Evolutionary conservation across 2,329 filamentous ascomycete species (phyloP).

Genomic region (Fusarium equiseti): DNA sequence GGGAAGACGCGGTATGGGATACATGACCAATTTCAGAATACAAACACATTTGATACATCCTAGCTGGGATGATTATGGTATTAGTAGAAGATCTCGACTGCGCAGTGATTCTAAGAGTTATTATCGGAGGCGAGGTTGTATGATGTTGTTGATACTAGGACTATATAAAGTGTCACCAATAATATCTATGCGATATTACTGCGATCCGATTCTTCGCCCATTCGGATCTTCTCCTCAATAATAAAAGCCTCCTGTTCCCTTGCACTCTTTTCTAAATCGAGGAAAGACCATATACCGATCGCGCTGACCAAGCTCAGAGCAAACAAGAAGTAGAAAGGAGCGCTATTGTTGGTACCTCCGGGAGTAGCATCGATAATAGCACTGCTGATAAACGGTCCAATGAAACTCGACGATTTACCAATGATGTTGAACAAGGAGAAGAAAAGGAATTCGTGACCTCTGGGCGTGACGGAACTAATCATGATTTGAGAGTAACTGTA

Average conservation of each 20-base stretch:
- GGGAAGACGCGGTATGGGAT: too few relatives aligned
- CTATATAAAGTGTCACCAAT: fast-evolving
- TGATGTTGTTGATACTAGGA: too few relatives aligned
- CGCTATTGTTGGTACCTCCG: slow-evolving; percentile 65
- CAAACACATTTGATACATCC: too few relatives aligned
- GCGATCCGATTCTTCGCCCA: slow-evolving; percentile 25
- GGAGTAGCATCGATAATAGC: slow-evolving; percentile 75
- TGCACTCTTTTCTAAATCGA: slow-evolving; percentile 72
- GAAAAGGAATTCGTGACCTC: slow-evolving; percentile 77
- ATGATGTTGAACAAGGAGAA: slow-evolving; percentile 77
- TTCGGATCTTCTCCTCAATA: slow-evolving; percentile 48
- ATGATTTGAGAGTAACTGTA: slow-evolving; percentile 79
- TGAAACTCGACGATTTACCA: slow-evolving; percentile 76
- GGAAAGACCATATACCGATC: slow-evolving; percentile 63
- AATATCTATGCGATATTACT: background rate
- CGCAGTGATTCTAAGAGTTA: too few relatives aligned
- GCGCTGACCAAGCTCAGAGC: slow-evolving; percentile 68
- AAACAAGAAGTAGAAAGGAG: slow-evolving; percentile 76
- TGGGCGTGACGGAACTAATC: slow-evolving; percentile 76
- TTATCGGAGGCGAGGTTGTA: too few relatives aligned
- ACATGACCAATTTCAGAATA: too few relatives aligned
- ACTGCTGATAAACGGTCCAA: slow-evolving; percentile 75
- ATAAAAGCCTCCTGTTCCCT: slow-evolving; percentile 70
- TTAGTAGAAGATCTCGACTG: too few relatives aligned
- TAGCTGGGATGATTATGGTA: too few relatives aligned